Percentiles rank a stretch among this genome's conserved stretches.
Evolutionary conservation across 345 rosid genomes (phyloP).

Genomic region (Salix exigua): DNA sequence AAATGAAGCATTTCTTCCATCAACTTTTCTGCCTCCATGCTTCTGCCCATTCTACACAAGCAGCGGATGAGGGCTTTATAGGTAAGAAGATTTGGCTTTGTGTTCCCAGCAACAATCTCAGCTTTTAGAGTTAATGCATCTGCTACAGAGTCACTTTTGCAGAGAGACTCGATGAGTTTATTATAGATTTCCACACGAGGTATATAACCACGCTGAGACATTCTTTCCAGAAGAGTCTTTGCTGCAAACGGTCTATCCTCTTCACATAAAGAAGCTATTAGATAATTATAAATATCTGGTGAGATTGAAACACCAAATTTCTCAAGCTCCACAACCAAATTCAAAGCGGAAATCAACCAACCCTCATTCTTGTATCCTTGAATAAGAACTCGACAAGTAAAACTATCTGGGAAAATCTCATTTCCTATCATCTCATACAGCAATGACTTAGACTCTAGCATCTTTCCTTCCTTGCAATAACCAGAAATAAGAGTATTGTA

Average conservation of each 20-base stretch:
- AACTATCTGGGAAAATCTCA: slow-evolving; percentile 51
- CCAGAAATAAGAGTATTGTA: slow-evolving; percentile 73
- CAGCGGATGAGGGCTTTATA: slow-evolving; percentile 56
- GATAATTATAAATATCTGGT: slow-evolving; percentile 41
- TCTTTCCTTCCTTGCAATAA: slow-evolving; percentile 68
- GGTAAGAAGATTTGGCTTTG: slow-evolving; percentile 24
- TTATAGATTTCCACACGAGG: slow-evolving; percentile 40
- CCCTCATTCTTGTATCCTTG: slow-evolving; percentile 59
- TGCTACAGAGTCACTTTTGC: slow-evolving; percentile 33
- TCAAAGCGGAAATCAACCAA: slow-evolving; percentile 64
- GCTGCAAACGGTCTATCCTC: slow-evolving; percentile 84
- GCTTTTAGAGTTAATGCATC: slow-evolving; percentile 58
- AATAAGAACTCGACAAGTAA: slow-evolving; percentile 53
- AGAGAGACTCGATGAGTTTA: slow-evolving; percentile 53
- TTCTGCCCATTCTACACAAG: slow-evolving; percentile 45
- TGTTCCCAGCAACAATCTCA: slow-evolving; percentile 37
- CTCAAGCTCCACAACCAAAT: slow-evolving; percentile 63
- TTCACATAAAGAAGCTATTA: slow-evolving; percentile 52
- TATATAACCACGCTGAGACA: slow-evolving; percentile 36
- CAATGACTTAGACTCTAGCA: slow-evolving; percentile 55
- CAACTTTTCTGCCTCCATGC: slow-evolving; percentile 50
- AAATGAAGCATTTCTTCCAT: slow-evolving; percentile 57
- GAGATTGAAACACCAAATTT: slow-evolving; percentile 48
- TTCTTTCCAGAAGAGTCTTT: slow-evolving; percentile 54
- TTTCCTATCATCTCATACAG: slow-evolving; percentile 64